These are phyloP conservation scores for Dendrothele bispora DNA, from an alignment of 768 basidiomycete species.

Conservation along the genomic window DNA sequence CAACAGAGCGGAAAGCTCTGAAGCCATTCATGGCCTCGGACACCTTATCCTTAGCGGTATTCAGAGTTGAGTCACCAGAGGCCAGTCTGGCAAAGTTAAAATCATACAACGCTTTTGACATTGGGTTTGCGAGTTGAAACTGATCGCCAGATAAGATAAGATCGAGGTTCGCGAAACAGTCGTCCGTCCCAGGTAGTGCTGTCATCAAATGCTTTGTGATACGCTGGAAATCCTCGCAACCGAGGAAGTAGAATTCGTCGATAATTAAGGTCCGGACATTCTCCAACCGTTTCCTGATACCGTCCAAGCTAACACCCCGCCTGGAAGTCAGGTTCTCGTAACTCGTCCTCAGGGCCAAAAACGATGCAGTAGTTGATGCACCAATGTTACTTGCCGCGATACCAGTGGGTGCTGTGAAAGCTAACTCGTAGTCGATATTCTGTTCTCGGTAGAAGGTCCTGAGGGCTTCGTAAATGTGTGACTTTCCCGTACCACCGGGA, in stretches of 20 bases:
- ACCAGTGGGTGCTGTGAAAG: constrained; percentile 1
- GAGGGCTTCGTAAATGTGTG: constrained; percentile 10
- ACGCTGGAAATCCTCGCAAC: not conserved
- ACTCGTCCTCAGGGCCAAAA: not conserved
- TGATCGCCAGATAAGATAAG: too few species aligned
- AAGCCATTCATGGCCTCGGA: too few species aligned
- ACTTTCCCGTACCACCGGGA: constrained; percentile 17
- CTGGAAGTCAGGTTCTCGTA: not conserved
- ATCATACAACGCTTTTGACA: too few species aligned
- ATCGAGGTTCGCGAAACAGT: too few species aligned
- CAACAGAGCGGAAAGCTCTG: too few species aligned
- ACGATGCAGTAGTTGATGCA: not conserved
- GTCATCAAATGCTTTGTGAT: too few species aligned
- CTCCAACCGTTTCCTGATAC: not conserved
- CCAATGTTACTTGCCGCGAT: not conserved
- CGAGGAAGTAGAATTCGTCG: constrained; percentile 1
- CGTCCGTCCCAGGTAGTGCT: too few species aligned
- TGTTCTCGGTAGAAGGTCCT: not conserved
- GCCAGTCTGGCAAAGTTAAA: too few species aligned
- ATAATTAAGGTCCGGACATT: not conserved
- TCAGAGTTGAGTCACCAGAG: too few species aligned
- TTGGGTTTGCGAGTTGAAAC: too few species aligned
- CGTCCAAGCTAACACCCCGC: not conserved
- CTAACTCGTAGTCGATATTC: not conserved
- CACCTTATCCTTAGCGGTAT: too few species aligned